phyloP scores from a whole-genome alignment of 164 flowering plant genomes.

The Brasenia schreberi region DNA sequence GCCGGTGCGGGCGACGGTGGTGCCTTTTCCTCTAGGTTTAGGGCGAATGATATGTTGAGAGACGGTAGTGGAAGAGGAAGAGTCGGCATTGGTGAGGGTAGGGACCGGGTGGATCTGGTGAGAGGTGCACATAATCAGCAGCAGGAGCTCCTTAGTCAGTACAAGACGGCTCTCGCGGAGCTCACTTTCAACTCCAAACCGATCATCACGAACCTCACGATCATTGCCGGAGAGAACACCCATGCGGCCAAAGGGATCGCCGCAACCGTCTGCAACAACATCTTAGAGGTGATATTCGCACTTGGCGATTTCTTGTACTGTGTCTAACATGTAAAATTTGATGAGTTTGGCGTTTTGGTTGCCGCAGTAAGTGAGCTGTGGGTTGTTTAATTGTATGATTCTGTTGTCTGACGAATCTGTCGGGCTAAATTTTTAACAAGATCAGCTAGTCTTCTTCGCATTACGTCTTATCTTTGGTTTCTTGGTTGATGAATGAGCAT shows the following conservation, averaged over 20 bases:
- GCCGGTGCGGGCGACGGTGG: constrained; percentile 4
- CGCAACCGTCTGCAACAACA: constrained; percentile 52
- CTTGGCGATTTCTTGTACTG: background rate
- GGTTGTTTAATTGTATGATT: background rate
- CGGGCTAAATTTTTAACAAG: background rate
- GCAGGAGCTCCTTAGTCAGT: constrained; percentile 76
- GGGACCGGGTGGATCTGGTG: constrained; percentile 12
- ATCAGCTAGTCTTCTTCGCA: background rate
- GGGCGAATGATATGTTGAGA: constrained; percentile 19
- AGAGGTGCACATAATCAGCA: constrained; percentile 16
- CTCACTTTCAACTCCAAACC: constrained; percentile 95
- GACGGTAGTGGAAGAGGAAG: constrained; percentile 18
- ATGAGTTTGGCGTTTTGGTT: background rate
- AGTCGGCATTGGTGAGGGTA: constrained; percentile 12
- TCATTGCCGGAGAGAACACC: constrained; percentile 85
- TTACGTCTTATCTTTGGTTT: background rate
- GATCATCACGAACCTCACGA: constrained; percentile 87
- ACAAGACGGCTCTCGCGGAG: constrained; percentile 74
- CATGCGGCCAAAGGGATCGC: constrained; percentile 82
- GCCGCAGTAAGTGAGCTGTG: background rate
- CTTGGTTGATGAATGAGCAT: background rate
- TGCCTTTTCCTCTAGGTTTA: constrained; percentile 16
- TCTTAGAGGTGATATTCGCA: constrained; percentile 70
- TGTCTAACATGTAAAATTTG: background rate
- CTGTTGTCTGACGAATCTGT: background rate